Conservation (phyloP, 306 rosid genomes). For the Vigna reflexopilosa region DNA sequence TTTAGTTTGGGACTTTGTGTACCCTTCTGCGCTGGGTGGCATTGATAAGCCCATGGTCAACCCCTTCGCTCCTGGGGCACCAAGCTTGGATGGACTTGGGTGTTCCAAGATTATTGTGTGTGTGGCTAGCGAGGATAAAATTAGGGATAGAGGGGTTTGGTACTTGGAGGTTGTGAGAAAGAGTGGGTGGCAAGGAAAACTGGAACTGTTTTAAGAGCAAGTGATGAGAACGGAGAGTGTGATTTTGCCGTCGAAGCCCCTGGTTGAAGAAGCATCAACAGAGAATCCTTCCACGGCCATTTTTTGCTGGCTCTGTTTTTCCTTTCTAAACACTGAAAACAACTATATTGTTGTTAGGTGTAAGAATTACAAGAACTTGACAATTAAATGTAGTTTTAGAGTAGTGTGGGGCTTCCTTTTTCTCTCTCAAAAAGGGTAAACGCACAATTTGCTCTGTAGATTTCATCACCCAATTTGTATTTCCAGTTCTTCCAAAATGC, state of each 20-base stretch:
- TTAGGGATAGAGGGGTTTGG: constrained; percentile 54
- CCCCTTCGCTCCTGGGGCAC: constrained; percentile 48
- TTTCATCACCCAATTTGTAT: too few relatives aligned
- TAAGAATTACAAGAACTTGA: neutral
- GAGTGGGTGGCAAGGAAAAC: constrained; percentile 56
- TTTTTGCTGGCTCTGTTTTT: constrained; percentile 29
- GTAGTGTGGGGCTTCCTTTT: neutral
- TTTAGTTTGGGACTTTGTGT: constrained; percentile 47
- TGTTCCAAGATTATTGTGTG: constrained; percentile 48
- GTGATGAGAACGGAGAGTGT: constrained; percentile 62
- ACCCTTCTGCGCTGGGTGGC: constrained; percentile 49
- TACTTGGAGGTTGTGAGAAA: constrained; percentile 45
- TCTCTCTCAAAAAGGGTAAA: too few relatives aligned
- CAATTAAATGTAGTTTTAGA: neutral
- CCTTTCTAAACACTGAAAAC: too few relatives aligned
- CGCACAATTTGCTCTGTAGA: too few relatives aligned
- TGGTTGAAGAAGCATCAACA: constrained; percentile 40
- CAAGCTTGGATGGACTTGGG: constrained; percentile 52
- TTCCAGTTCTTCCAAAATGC: too few relatives aligned
- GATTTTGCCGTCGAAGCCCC: constrained; percentile 47
- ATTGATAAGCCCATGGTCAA: constrained; percentile 53
- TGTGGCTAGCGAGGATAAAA: constrained; percentile 46
- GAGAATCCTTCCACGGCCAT: constrained; percentile 65
- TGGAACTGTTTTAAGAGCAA: constrained; percentile 44
- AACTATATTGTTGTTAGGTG: neutral